Evolutionary conservation across 2,329 filamentous ascomycete species (phyloP), one percentile per base, ranked within the genome.

Genomic region (Colletotrichum viniferum): DNA sequence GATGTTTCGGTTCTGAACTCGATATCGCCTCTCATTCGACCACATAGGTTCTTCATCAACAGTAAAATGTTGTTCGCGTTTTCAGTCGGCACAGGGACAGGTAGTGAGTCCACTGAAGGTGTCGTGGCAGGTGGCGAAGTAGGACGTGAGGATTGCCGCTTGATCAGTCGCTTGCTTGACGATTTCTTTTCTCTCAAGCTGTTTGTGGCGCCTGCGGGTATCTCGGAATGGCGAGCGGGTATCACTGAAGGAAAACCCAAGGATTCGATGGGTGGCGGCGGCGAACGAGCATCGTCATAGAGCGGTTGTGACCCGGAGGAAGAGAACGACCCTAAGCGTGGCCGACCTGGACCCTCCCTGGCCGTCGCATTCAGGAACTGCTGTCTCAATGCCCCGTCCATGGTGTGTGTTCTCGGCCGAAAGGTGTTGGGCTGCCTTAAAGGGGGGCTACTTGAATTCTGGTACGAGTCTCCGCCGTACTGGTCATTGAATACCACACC

Each of bases 1-100:
- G 87, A 86, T 16, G 88, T 87, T 48, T 92, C 91, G 58, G 88
- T 88, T 79, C 94, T 91, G 81, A 95, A 96, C 77, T 95, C 93
- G 34, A 96, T 88, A 78, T 93, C 92, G 71, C 95, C 95, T 79
- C 92, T 92, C 94, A 96, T 97, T 78, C 92, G 90, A 32, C 95
- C 95, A 80, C 93, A 94, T 8, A 95, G 86, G 28, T 90, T 92
- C 82, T 93, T 94, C 94, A 97, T 96, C 75, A 97, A 85, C 79
- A 92, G 88, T 69, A 96, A 86, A 30, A 96, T 89, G 80, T 92
- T 94, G 79, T 93, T 93, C 52, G 93, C 92, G 83, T 96, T 93
- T 24, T 90, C 89, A 5, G 92, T 92, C 43, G 90, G 89, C 64
- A 93, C 86, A 4, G 92, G 91, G 28, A 89, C 83, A 3, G 89